These are phyloP conservation scores for Chaetomiaceae sp. DNA, from an alignment of 2,329 filamentous ascomycete genomes.

Conservation along the genomic window DNA sequence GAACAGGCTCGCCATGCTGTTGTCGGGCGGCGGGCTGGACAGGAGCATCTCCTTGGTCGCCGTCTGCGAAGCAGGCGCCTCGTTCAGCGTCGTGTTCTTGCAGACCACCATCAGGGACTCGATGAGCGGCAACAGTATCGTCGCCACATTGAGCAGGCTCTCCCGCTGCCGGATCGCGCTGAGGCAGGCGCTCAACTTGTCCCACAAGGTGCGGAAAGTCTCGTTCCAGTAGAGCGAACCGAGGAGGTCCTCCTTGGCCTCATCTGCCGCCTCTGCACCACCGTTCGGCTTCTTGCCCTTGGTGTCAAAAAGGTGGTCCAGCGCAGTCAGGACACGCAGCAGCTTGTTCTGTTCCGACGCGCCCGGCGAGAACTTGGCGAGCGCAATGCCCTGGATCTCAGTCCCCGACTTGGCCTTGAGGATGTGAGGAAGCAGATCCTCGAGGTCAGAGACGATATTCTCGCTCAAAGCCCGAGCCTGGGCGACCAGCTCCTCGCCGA, in stretches of 20 bases:
- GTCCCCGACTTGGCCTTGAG: constrained; percentile 81
- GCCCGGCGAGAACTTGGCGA: constrained; percentile 92
- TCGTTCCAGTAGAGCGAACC: constrained; percentile 85
- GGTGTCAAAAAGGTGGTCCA: constrained; percentile 92
- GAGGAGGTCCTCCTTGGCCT: constrained; percentile 77
- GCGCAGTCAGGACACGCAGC: constrained; percentile 82
- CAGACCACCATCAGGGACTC: constrained; percentile 98
- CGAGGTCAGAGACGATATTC: constrained; percentile 78
- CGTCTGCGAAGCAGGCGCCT: constrained; percentile 47
- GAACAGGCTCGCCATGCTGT: constrained; percentile 83
- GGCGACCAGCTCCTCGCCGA: constrained; percentile 86
- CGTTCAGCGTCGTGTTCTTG: constrained; percentile 87
- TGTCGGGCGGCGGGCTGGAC: constrained; percentile 73
- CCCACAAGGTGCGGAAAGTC: constrained; percentile 88
- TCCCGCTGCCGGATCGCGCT: constrained; percentile 84
- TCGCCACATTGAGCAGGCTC: constrained; percentile 95
- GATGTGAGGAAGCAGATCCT: constrained; percentile 81
- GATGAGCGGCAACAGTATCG: constrained; percentile 88
- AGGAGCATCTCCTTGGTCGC: constrained; percentile 64
- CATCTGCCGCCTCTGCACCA: constrained; percentile 43
- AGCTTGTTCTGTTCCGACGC: constrained; percentile 97
- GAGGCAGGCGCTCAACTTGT: constrained; percentile 83
- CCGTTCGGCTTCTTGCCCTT: constrained; percentile 59
- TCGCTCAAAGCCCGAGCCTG: constrained; percentile 83
- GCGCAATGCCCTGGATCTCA: constrained; percentile 89